Percentiles rank a stretch among this genome's conserved stretches.
Conservation (phyloP, 129 eudicot genomes). For the Tagetes erecta region DNA sequence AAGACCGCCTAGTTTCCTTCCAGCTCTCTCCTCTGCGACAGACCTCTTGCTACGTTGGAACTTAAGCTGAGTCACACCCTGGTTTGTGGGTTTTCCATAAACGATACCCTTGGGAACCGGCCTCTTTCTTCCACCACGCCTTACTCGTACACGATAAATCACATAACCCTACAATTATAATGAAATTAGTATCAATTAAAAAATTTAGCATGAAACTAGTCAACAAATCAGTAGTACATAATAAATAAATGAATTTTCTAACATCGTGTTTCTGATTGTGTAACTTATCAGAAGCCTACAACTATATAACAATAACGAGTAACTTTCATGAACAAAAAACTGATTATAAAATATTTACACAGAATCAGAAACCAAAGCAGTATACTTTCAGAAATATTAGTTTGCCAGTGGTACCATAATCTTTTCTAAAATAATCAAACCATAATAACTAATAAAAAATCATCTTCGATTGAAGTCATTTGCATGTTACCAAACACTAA, state of each 20-base stretch:
- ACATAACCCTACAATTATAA: conserved; percentile 50
- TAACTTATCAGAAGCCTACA: neutral
- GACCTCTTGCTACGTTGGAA: conserved; percentile 75
- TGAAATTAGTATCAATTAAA: neutral
- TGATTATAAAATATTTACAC: neutral
- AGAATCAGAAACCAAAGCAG: neutral
- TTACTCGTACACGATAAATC: conserved; percentile 72
- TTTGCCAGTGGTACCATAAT: no score
- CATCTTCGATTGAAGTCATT: neutral
- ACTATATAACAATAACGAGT: neutral
- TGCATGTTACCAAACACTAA: neutral
- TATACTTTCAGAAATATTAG: neutral
- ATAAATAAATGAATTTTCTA: neutral
- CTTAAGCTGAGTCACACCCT: conserved; percentile 68
- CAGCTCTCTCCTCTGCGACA: conserved; percentile 82
- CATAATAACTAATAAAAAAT: no score
- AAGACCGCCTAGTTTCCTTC: conserved; percentile 72
- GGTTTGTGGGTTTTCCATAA: conserved; percentile 72
- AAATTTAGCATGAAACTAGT: neutral
- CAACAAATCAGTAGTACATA: neutral
- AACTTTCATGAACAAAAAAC: neutral
- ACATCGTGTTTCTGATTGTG: neutral
- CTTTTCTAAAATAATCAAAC: neutral
- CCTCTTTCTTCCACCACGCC: conserved; percentile 84
- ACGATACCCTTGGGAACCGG: conserved; percentile 87